Base-by-base conservation (phyloP, 2,329 filamentous ascomycete species). In the Chaetomium globosum region DNA sequence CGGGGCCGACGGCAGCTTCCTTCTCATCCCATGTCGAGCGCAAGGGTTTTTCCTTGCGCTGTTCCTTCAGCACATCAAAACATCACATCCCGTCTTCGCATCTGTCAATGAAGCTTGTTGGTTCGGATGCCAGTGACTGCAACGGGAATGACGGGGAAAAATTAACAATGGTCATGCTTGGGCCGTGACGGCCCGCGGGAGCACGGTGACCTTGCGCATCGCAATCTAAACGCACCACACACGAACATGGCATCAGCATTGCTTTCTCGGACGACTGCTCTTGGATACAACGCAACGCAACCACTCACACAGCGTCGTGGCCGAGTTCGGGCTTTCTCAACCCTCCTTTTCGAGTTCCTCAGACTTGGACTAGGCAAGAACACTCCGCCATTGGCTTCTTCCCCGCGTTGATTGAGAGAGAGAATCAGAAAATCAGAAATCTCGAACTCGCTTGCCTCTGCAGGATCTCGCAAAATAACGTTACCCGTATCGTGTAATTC, bases 1-100 rank as follows among this genome's bases (percentile, higher is more conserved):
- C 55, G 66, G 64, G 63, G 48, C 64, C 59, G 65, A 49, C 57
- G 61, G 61, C 53, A 62, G 58, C 51, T 59, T 58, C 65, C 62
- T 64, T 64, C 57, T 28, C 48, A 62, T 62, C 49, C 54, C 61
- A 65, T 62, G 59, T 62, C 54, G 13, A 39, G 46, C 53, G 48
- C 65, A 64, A 55, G 65, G 65, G 58, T 66, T 23, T 23, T 46
- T 49, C 65, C 57, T 30, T 52, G 49, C 64, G 21, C 46, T 39
- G 46, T 55, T 43, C 19, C 33, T 48, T 61, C 30, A 10, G 43
- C 55, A 39, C 36, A 39, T 39, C 13, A 39, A 36, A 31, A 8
- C 51, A 39, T 28, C 33, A 49, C 31, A 36, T 30, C 39, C 36
- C 16, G 21, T 26, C 46, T 31, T 31, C 30, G 31, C 13, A 13